A percentile compares a stretch with the other conserved stretches of the same genome.
Conservation (phyloP, 768 basidiomycete species). For the Suillus spraguei region DNA sequence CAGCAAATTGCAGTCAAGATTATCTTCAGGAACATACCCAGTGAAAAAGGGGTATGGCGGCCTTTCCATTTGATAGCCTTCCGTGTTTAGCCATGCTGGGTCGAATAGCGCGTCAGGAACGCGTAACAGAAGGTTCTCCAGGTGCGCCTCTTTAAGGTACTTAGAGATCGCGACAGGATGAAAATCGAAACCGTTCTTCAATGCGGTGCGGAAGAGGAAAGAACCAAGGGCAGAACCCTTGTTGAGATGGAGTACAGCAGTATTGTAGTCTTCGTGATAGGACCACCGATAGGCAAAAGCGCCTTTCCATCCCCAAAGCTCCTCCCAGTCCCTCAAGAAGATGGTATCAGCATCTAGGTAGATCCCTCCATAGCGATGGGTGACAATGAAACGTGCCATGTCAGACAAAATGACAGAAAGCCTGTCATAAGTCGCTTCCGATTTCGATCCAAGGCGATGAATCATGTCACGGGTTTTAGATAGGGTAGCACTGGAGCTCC, state of each 20-base stretch:
- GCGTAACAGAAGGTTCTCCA: conserved; percentile 76
- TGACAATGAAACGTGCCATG: conserved; percentile 95
- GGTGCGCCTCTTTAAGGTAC: conserved; percentile 81
- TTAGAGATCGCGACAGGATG: conserved; percentile 91
- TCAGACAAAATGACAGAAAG: conserved; percentile 92
- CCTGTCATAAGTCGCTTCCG: conserved; percentile 67
- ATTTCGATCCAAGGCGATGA: conserved; percentile 60
- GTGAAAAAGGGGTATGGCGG: conserved; percentile 93
- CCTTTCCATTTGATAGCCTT: conserved; percentile 84
- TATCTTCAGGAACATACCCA: conserved; percentile 48
- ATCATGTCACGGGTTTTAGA: conserved; percentile 9
- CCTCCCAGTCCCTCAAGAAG: conserved; percentile 94
- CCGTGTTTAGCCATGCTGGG: conserved; percentile 92
- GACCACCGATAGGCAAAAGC: conserved; percentile 97
- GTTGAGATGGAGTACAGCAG: conserved; percentile 88
- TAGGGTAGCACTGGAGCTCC: conserved; percentile 26
- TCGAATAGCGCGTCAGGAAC: conserved; percentile 93
- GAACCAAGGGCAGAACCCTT: conserved; percentile 86
- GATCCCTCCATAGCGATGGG: conserved; percentile 91
- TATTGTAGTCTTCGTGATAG: conserved; percentile 90
- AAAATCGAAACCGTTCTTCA: conserved; percentile 92
- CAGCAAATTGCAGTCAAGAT: conserved; percentile 2
- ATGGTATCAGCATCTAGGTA: conserved; percentile 95
- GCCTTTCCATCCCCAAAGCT: conserved; percentile 93
- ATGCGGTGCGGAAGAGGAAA: conserved; percentile 89